These are phyloP conservation scores for Chenopodium album DNA, from an alignment of 148 eudicot species.

Conservation along the genomic window DNA sequence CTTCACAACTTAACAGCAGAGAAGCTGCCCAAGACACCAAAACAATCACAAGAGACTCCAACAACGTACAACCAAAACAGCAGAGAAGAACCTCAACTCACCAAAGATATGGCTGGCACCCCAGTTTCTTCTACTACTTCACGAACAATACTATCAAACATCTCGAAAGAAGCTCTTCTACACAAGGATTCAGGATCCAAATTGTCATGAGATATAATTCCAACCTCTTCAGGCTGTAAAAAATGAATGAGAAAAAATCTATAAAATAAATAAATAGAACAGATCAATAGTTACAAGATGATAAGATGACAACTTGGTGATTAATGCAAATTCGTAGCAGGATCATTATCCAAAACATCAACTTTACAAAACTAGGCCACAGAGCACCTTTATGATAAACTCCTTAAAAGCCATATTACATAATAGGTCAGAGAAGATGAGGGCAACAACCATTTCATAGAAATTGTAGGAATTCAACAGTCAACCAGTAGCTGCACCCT, in stretches of 20 bases:
- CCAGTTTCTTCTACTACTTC: slow-evolving; percentile 98
- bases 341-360: not conserved
- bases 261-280: no score
- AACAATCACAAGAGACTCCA: not conserved
- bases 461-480: not conserved
- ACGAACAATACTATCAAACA: slow-evolving; percentile 88
- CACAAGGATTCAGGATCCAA: slow-evolving; percentile 32
- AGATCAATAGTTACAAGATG: not conserved
- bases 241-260: not conserved
- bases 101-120: slow-evolving; percentile 63
- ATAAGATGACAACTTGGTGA: not conserved
- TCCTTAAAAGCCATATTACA: not conserved
- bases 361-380: no score
- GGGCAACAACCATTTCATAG: not conserved
- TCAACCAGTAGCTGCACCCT: not conserved
- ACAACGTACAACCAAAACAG: not conserved
- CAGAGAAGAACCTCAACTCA: slow-evolving; percentile 35
- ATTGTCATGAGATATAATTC: slow-evolving; percentile 45
- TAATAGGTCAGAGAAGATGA: not conserved
- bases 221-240: slow-evolving; percentile 80
- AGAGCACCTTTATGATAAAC: not conserved
- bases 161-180: slow-evolving; percentile 66
- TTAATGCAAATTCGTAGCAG: not conserved
- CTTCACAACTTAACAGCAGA: not conserved
- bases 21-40: not conserved